Evolutionary conservation across 768 basidiomycete genomes (phyloP).

Genomic region (Leucocoprinus leucothites): DNA sequence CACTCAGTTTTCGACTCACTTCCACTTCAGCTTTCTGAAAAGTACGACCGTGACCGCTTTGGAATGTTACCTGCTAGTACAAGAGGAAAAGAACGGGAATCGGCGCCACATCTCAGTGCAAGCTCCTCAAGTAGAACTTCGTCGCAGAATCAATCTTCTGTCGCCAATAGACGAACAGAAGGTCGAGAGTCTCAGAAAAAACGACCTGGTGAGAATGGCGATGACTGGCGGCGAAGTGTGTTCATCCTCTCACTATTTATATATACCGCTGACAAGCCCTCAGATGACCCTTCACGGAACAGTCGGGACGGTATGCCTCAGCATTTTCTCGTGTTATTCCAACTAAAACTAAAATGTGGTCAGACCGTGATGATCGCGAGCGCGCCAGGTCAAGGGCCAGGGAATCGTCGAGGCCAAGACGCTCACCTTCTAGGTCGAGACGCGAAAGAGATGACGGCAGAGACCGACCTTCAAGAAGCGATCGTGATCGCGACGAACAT

Average conservation of each 20-base stretch:
- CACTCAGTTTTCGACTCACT: constrained; percentile 6
- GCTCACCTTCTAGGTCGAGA: constrained; percentile 53
- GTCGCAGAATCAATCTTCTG: constrained; percentile 30
- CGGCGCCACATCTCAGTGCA: constrained; percentile 54
- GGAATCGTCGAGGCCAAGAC: constrained; percentile 58
- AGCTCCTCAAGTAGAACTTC: constrained; percentile 40
- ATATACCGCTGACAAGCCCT: constrained; percentile 13
- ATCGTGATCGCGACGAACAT: constrained; percentile 34
- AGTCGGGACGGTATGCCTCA: constrained; percentile 52
- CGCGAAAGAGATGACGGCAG: constrained; percentile 41
- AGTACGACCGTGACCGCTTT: constrained; percentile 80
- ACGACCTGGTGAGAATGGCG: constrained; percentile 69
- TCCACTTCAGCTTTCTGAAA: constrained; percentile 70
- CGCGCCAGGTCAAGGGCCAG: constrained; percentile 61
- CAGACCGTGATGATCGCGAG: constrained; percentile 63
- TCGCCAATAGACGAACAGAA: constrained; percentile 51
- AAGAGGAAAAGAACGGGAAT: constrained; percentile 67
- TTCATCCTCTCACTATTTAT: constrained; percentile 17
- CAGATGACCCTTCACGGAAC: constrained; percentile 50
- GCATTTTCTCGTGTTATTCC: constrained; percentile 3
- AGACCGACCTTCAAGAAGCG: constrained; percentile 22
- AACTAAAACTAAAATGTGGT: constrained; percentile 40
- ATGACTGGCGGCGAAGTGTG: constrained; percentile 86
- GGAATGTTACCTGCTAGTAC: constrained; percentile 47
- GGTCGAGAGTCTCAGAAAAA: constrained; percentile 59